Base-by-base conservation (phyloP, 2,329 filamentous ascomycete genomes). In the Aspergillus sp. region DNA sequence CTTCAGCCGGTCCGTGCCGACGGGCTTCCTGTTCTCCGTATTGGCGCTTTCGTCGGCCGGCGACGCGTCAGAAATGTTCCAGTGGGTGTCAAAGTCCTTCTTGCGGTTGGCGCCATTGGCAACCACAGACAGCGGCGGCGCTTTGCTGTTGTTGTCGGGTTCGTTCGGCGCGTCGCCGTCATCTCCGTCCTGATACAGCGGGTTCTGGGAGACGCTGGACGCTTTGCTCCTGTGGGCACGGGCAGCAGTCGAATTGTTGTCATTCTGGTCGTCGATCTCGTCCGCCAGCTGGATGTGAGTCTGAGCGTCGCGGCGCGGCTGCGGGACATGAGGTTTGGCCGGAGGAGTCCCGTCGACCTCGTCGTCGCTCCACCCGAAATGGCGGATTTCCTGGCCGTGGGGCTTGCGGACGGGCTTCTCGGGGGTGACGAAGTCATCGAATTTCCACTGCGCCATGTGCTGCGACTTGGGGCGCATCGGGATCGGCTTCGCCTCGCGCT, bases 361-460 rank as follows among this genome's bases (percentile, higher is more conserved):
- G 39, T 86, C 80, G 29, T 80, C 78, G 46, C 80, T 81, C 76
- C 84, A 93, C 39, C 69, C 72, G 54, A 79, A 78, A 56, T 91
- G 81, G 34, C 83, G 80, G 39, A 79, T 72, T 40, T 91, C 78
- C 51, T 86, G 75, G 24, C 71, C 66, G 38, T 78, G 72, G 33
- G 72, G 57, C 57, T 80, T 82, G 28, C 69, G 64, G 4, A 72
- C 69, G 29, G 75, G 67, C 68, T 93, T 94, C 43, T 80, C 73
- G 0, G 89, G 89, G 0, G 88, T 94, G 11, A 68, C 66, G 49
- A 93, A 93, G 61, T 94, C 86, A 40, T 85, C 76, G 58, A 96
- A 96, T 30, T 78, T 77, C 86, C 89, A 95, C 41, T 84, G 80
- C 42, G 78, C 78, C 37, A 71, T 66, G 53, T 85, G 79, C 34